These are phyloP conservation scores for Ormosia semicastrata DNA, from an alignment of 306 rosid species.

Conservation along the genomic window DNA sequence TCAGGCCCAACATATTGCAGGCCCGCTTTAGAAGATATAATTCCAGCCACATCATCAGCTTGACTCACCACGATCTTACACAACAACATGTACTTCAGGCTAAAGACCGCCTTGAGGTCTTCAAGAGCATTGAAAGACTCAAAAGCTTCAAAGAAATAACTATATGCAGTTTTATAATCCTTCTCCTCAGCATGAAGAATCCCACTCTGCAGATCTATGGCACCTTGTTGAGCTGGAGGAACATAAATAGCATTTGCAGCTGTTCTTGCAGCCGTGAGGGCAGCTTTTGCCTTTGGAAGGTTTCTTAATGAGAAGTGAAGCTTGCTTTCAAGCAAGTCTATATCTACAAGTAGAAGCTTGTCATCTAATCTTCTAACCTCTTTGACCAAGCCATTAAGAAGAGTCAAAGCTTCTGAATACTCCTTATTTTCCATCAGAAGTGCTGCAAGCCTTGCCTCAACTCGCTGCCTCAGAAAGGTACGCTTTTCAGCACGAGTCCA, in stretches of 20 bases:
- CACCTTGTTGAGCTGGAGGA: constrained; percentile 96
- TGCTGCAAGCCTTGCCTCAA: constrained; percentile 94
- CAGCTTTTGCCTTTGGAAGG: constrained; percentile 97
- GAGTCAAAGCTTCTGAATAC: constrained; percentile 80
- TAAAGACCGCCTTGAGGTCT: constrained; percentile 86
- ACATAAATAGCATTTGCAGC: constrained; percentile 96
- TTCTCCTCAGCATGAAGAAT: constrained; percentile 96
- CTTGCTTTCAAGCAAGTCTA: constrained; percentile 89
- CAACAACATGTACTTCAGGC: constrained; percentile 90
- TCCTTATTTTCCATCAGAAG: constrained; percentile 93
- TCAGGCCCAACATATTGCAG: constrained; percentile 83
- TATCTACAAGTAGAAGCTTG: constrained; percentile 95
- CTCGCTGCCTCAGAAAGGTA: constrained; percentile 90
- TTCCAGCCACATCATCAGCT: constrained; percentile 88
- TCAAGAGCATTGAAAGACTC: constrained; percentile 93
- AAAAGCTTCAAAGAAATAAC: constrained; percentile 93
- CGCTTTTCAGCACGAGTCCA: constrained; percentile 94
- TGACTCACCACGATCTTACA: constrained; percentile 93
- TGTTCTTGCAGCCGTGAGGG: constrained; percentile 94
- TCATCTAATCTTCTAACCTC: constrained; percentile 97
- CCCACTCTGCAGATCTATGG: constrained; percentile 91
- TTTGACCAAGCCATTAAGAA: constrained; percentile 77
- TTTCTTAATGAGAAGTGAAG: constrained; percentile 89
- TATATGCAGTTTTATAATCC: constrained; percentile 87
- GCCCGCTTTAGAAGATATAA: constrained; percentile 89